Evolutionary conservation across 2,329 filamentous ascomycete species (phyloP), one percentile per base, ranked within the genome.

Genomic region (Sporothrix humicola): DNA sequence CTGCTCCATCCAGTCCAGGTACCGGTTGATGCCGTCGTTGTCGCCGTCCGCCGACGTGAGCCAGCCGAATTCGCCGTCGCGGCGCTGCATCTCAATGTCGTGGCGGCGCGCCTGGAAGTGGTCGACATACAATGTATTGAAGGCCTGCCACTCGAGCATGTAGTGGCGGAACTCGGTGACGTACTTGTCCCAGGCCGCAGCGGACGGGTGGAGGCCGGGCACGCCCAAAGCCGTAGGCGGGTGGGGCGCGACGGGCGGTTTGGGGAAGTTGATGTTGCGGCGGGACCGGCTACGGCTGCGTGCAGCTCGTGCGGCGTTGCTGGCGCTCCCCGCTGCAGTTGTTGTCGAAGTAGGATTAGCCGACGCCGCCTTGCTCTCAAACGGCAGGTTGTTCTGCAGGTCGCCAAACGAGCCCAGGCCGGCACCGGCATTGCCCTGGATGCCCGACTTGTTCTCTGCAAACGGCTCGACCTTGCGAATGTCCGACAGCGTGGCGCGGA

Each of bases 1-100:
- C 80, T 93, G 88, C 76, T 87, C 86, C 72, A 91, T 81, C 79
- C 87, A 88, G 52, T 82, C 82, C 73, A 89, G 80, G 79, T 94
- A 94, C 72, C 87, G 85, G 17, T 83, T 79, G 31, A 90, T 84
- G 0, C 87, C 89, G 0, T 77, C 76, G 54, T 86, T 82, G 1
- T 77, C 76, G 58, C 86, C 82, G 31, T 85, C 80, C 1, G 80
- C 79, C 9, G 81, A 77, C 44, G 82, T 81, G 20, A 89, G 78
- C 80, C 87, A 89, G 1, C 77, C 78, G 56, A 83, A 82, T 12
- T 84, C 86, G 71, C 85, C 84, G 23, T 82, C 78, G 58, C 80
- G 77, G 74, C 84, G 81, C 31, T 81, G 81, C 42, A 79, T 77
- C 23, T 80, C 79, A 48, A 85, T 82, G 50, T 85, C 79, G 1